phyloP scores from a whole-genome alignment of 2,329 filamentous ascomycete genomes.

The Trichoderma koningii region DNA sequence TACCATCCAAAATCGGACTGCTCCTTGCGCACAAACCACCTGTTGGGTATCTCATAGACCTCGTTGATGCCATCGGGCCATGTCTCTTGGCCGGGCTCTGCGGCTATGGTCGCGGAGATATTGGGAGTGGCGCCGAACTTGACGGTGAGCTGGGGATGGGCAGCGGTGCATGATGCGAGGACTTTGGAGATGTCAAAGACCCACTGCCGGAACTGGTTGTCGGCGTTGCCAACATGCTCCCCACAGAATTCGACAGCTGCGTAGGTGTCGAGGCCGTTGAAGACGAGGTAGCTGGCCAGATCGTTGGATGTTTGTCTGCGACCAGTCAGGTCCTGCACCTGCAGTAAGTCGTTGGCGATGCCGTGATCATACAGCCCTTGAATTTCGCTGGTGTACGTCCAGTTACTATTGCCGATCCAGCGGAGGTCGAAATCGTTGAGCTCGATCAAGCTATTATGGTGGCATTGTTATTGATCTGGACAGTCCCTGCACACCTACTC shows the following conservation, averaged over 20 bases:
- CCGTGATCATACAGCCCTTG: slow-evolving; percentile 7
- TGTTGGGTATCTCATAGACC: slow-evolving; percentile 14
- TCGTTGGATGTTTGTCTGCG: background rate
- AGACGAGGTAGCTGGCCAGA: slow-evolving; percentile 12
- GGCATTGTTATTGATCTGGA: background rate
- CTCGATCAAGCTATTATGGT: background rate
- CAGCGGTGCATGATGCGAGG: slow-evolving; percentile 3
- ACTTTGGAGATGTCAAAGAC: slow-evolving; percentile 8
- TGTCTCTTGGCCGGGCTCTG: slow-evolving; percentile 11
- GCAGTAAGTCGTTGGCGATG: background rate
- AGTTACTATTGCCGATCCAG: slow-evolving; percentile 12
- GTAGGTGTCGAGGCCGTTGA: slow-evolving; percentile 17
- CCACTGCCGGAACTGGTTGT: slow-evolving; percentile 20
- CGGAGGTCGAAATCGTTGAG: slow-evolving; percentile 16
- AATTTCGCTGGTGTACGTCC: slow-evolving; percentile 15
- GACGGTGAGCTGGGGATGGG: background rate
- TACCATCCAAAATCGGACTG: slow-evolving; percentile 20
- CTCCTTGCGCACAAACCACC: slow-evolving; percentile 8
- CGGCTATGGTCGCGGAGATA: slow-evolving; percentile 8
- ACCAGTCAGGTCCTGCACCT: slow-evolving; percentile 4
- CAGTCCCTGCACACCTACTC: background rate
- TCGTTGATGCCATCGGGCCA: slow-evolving; percentile 13
- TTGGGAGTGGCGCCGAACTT: slow-evolving; percentile 15
- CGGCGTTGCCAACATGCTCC: slow-evolving; percentile 6
- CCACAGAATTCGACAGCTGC: slow-evolving; percentile 13